phyloP scores from a whole-genome alignment of 148 eudicot genomes.

The Drosera capensis region DNA sequence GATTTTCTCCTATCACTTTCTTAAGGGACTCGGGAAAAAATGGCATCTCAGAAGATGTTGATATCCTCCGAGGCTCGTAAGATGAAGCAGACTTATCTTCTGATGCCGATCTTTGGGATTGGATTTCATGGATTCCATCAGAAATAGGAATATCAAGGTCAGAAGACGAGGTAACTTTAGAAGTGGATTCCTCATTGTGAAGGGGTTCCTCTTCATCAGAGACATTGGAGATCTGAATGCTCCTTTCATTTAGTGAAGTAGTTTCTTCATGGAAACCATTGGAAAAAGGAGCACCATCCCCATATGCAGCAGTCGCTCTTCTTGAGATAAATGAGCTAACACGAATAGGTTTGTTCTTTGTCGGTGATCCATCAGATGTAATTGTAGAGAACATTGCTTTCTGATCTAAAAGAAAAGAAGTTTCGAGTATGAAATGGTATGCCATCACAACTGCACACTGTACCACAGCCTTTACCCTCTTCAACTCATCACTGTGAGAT shows the following conservation, averaged over 20 bases:
- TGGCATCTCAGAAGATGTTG: constrained; percentile 27
- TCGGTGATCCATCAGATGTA: constrained; percentile 8
- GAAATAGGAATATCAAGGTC: constrained; percentile 12
- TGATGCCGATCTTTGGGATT: constrained; percentile 9
- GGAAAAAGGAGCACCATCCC: constrained; percentile 19
- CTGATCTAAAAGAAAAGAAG: constrained; percentile 79
- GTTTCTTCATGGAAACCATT: constrained; percentile 22
- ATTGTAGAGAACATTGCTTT: constrained; percentile 77
- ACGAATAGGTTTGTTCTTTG: constrained; percentile 7
- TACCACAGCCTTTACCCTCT: constrained; percentile 72
- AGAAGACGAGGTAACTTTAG: constrained; percentile 1
- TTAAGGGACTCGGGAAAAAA: constrained; percentile 29
- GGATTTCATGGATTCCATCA: constrained; percentile 10
- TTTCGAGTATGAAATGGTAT: constrained; percentile 85
- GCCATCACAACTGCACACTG: constrained; percentile 95
- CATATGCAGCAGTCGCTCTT: constrained; percentile 8
- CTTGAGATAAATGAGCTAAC: constrained; percentile 12
- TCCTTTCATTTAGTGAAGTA: constrained; percentile 13
- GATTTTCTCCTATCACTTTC: constrained; percentile 28
- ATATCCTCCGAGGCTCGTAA: constrained; percentile 27
- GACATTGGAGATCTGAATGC: constrained; percentile 26
- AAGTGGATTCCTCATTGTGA: constrained; percentile 4
- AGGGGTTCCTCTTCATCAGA: constrained; percentile 14
- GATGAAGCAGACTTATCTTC: constrained; percentile 17
- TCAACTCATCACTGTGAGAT: constrained; percentile 62